Percentiles rank a stretch among this genome's conserved stretches.
These are phyloP conservation scores for Candida silvatica DNA, from an alignment of 805 yeast species.

Conservation along the genomic window DNA sequence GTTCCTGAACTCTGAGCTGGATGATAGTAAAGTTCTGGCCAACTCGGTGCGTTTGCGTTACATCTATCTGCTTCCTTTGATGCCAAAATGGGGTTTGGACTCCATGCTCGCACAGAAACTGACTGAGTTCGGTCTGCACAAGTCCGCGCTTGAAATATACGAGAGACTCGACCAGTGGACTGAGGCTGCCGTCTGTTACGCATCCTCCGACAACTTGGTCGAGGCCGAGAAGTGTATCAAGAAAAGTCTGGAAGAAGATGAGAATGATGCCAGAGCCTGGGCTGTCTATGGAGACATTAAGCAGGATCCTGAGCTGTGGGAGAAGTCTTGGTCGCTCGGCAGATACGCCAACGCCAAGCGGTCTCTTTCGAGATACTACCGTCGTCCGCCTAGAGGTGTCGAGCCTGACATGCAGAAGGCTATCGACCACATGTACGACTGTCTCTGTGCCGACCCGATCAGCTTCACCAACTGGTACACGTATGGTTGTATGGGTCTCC, in stretches of 20 bases:
- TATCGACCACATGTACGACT: slow-evolving; percentile 63
- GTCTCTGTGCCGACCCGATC: slow-evolving; percentile 65
- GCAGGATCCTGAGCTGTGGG: slow-evolving; percentile 71
- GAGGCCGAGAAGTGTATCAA: slow-evolving; percentile 56
- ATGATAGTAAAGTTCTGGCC: slow-evolving; percentile 25
- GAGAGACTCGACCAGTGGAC: slow-evolving; percentile 66
- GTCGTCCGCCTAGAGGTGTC: slow-evolving; percentile 54
- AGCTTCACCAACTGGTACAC: slow-evolving; percentile 81
- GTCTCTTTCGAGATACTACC: slow-evolving; percentile 66
- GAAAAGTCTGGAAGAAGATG: slow-evolving; percentile 43
- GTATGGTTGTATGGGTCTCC: slow-evolving; percentile 87
- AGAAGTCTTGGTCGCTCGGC: slow-evolving; percentile 80
- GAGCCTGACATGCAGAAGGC: slow-evolving; percentile 44
- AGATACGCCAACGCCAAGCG: slow-evolving; percentile 79
- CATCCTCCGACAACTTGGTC: slow-evolving; percentile 67
- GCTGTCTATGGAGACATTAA: slow-evolving; percentile 81
- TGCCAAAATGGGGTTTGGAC: slow-evolving; percentile 85
- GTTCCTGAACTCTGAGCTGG: slow-evolving; percentile 8
- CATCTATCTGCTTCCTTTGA: slow-evolving; percentile 64
- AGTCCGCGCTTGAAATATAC: slow-evolving; percentile 84
- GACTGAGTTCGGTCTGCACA: slow-evolving; percentile 75
- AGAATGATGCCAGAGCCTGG: slow-evolving; percentile 76
- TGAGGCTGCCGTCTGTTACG: slow-evolving; percentile 87
- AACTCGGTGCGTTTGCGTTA: slow-evolving; percentile 52
- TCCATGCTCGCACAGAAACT: slow-evolving; percentile 75